phyloP scores from a whole-genome alignment of 2,329 filamentous ascomycete genomes.

The Cercospora sp. region DNA sequence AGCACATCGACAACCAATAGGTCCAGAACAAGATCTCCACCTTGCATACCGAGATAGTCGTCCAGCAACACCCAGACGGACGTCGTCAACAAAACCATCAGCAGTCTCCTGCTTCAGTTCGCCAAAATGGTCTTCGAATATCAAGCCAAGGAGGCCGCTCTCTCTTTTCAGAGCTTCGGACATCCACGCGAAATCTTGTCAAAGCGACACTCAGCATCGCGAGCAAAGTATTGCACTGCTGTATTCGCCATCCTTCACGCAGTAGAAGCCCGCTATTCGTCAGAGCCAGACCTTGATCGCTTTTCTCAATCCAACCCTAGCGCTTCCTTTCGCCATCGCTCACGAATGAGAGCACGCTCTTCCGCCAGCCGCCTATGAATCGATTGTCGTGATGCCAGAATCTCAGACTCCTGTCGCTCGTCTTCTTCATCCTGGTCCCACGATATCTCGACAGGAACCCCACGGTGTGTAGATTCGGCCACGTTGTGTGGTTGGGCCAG shows the following conservation, averaged over 20 bases:
- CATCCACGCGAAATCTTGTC: not conserved
- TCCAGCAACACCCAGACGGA: too few relatives aligned
- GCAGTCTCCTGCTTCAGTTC: too few relatives aligned
- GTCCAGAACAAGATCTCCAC: too few relatives aligned
- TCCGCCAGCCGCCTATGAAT: not conserved
- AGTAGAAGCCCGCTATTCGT: not conserved
- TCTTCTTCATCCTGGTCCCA: not conserved
- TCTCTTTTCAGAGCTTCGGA: not conserved
- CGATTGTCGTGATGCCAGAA: not conserved
- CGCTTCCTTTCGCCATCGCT: not conserved
- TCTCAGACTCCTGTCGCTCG: not conserved
- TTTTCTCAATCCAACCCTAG: not conserved
- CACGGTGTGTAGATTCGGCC: not conserved
- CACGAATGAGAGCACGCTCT: not conserved
- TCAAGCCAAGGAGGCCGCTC: too few relatives aligned
- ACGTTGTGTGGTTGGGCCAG: not conserved
- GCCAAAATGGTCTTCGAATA: too few relatives aligned
- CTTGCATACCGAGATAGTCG: too few relatives aligned
- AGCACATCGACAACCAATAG: too few relatives aligned
- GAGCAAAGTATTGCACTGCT: not conserved
- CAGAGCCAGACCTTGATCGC: not conserved
- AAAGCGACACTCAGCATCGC: too few relatives aligned
- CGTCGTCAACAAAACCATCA: too few relatives aligned
- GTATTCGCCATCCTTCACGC: not conserved
- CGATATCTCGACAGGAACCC: not conserved